Evolutionary conservation across 2,329 filamentous ascomycete species (phyloP), one percentile per base, ranked within the genome.

Genomic region (Fusarium falciforme): DNA sequence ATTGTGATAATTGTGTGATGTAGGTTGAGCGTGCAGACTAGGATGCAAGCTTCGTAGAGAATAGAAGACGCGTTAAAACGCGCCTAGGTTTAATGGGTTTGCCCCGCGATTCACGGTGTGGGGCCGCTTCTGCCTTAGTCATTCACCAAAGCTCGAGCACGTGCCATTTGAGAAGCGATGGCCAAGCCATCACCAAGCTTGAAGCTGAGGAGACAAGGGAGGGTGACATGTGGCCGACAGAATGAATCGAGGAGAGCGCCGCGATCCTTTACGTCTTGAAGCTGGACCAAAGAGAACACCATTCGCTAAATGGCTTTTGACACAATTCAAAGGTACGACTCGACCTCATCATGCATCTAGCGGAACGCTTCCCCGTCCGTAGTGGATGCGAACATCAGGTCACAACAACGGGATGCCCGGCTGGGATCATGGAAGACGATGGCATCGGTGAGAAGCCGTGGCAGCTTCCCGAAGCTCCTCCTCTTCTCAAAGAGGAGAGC

Each of bases 41-140:
- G 66, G 63, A 65, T 49, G 61, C 57, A 73, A 59, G 66, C 72
- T 75, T 72, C 47, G 40, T 11, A 29, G 70, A 57, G 69, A 68
- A 70, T 67, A 68, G 70, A 72, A 78, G 79, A 82, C 80, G 80
- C 80, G 80, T 81, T 71, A 63, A 67, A 74, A 74, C 79, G 79
- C 80, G 79, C 77, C 76, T 74, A 67, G 33, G 74, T 76, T 81
- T 79, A 80, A 81, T 80, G 77, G 80, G 64, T 55, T 60, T 77
- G 76, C 78, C 77, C 77, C 77, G 75, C 77, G 76, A 68, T 76
- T 67, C 47, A 20, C 60, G 57, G 20, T 59, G 66, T 61, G 72
- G 69, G 58, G 61, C 68, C 47, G 10, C 11, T 40, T 33, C 44
- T 60, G 20, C 8, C 64, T 78, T 78, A 78, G 76, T 78, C 75